Conservation (phyloP, 192 early-diverging fungal species). For the Coemansia sp. region DNA sequence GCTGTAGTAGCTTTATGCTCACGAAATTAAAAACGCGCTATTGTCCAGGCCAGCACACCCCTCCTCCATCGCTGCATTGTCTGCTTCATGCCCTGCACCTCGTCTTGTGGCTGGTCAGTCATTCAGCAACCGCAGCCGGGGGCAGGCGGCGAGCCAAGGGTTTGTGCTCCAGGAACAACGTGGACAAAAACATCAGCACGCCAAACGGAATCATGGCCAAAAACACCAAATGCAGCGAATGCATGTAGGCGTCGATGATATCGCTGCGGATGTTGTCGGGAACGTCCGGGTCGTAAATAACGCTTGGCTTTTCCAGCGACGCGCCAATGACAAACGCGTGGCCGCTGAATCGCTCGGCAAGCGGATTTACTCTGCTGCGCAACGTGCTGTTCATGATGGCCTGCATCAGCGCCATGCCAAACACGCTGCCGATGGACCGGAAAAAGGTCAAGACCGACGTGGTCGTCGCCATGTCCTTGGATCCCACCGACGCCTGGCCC, state of each 20-base stretch:
- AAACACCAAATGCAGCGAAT: constrained; percentile 59
- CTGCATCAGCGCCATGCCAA: constrained; percentile 66
- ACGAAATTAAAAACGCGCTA: too few relatives aligned
- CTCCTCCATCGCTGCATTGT: too few relatives aligned
- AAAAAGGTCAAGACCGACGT: constrained; percentile 71
- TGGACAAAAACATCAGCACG: constrained; percentile 56
- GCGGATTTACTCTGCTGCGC: constrained; percentile 8
- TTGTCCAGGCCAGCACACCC: too few relatives aligned
- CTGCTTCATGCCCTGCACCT: too few relatives aligned
- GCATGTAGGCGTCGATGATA: constrained; percentile 61
- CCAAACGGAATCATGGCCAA: constrained; percentile 60
- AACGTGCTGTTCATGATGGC: constrained; percentile 58
- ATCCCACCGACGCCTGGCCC: constrained; percentile 66
- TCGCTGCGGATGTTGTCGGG: constrained; percentile 40
- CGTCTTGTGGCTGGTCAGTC: neutral
- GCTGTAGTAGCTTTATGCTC: too few relatives aligned
- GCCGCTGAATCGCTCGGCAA: constrained; percentile 1
- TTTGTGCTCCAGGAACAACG: constrained; percentile 57
- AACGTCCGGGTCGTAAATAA: constrained; percentile 37
- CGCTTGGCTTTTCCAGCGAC: constrained; percentile 45
- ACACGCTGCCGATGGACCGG: constrained; percentile 64
- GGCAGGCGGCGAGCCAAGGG: constrained; percentile 34
- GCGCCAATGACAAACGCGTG: constrained; percentile 56
- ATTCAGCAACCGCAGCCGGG: constrained; percentile 24
- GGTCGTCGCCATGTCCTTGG: constrained; percentile 65